Base-by-base conservation (phyloP, 2,329 filamentous ascomycete species). In the Stylonectria norvegica region DNA sequence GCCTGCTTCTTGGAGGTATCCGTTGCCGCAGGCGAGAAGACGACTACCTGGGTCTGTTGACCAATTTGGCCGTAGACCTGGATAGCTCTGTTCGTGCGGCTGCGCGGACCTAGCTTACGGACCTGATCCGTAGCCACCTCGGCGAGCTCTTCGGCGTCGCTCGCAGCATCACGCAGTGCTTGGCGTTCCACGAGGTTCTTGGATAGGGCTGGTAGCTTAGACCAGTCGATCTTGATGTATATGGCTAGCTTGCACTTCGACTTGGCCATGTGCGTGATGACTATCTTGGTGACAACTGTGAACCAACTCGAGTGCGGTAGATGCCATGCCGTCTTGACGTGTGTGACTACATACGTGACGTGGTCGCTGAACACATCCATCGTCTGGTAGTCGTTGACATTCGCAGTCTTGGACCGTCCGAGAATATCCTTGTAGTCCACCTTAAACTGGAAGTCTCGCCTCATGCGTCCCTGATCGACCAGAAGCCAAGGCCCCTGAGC, bases 201-300 rank as follows among this genome's bases (percentile, higher is more conserved):
- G 12, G 75, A 76, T 29, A 83, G 67, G 1, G 75, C 71, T 9
- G 82, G 83, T 38, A 78, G 71, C 50, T 81, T 85, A 18, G 80
- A 75, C 93, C 93, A 97, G 53, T 89, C 86, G n/a, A 95, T 80
- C 56, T 85, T 86, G 38, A 83, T 86, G 65, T 88, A 95, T 30
- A 97, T 79, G 18, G 89, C 85, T 40, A 98, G 78, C 67, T 93
- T 96, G 64, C 89, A 95, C 62, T 85, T 89, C 10, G 87, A 89
- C 67, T 97, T 97, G 37, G 89, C 83, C 45, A 91, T 77, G 58
- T 97, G 89, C 3, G 93, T 96, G 48, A 98, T 93, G 49, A 96
- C 89, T 48, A 95, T 82, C 65, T 95, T 96, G 51, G 81, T 91
- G 42, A 94, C 79, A 16, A 96, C 71, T 53, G 84, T 83, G 66